phyloP scores from a whole-genome alignment of 768 basidiomycete species.

The Fomitopsis serialis region DNA sequence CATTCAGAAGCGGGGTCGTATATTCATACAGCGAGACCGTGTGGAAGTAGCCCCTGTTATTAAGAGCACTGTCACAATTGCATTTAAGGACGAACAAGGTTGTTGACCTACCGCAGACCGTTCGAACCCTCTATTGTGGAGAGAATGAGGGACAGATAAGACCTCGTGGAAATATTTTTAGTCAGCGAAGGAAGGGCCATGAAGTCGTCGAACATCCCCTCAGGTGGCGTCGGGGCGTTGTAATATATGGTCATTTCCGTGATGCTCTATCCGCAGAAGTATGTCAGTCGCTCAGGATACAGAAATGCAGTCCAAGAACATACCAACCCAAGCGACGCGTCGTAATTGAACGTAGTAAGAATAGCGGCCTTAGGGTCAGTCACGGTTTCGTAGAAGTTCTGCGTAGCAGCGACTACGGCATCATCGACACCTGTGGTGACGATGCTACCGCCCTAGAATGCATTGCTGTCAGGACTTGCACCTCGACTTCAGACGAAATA shows the following conservation, averaged over 20 bases:
- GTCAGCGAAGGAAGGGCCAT: conserved; percentile 38
- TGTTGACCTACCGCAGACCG: background rate
- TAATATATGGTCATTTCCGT: conserved; percentile 44
- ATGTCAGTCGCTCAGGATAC: no score
- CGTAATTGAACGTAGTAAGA: conserved; percentile 39
- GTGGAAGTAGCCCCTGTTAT: conserved; percentile 25
- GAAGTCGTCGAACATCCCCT: conserved; percentile 48
- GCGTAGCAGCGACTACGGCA: conserved; percentile 29
- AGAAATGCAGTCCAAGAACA: background rate
- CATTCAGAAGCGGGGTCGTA: conserved; percentile 31
- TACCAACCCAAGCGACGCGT: conserved; percentile 26
- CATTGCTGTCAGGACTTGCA: background rate
- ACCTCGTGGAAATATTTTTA: conserved; percentile 34
- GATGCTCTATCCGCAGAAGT: conserved; percentile 4
- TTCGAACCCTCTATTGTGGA: conserved; percentile 17
- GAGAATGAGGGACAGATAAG: conserved; percentile 37
- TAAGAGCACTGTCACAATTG: background rate
- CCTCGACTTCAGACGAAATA: background rate
- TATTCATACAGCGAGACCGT: conserved; percentile 38
- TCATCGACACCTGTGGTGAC: conserved; percentile 18
- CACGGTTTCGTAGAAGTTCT: conserved; percentile 33
- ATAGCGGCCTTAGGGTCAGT: conserved; percentile 47
- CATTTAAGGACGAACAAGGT: background rate
- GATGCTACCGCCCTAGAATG: conserved; percentile 46
- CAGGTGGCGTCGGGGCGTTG: conserved; percentile 44